Conservation (phyloP, 2,329 filamentous ascomycete species). For the Furcasterigmium sp. region DNA sequence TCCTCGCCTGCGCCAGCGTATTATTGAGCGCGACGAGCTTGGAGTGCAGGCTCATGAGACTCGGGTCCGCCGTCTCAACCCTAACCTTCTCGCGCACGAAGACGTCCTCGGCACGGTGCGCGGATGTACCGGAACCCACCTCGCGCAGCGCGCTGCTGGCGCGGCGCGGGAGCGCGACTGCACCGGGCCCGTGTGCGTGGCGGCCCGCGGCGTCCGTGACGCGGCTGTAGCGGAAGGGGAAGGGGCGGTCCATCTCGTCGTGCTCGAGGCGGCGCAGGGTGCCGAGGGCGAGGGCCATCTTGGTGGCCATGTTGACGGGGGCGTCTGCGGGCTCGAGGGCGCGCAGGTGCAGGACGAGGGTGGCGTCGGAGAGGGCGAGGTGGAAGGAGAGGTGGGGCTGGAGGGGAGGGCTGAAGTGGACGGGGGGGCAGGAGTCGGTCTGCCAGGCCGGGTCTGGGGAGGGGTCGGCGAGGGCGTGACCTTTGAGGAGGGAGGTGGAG, state of each 20-base stretch:
- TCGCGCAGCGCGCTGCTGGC: neutral
- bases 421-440: constrained; percentile 33
- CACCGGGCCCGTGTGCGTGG: constrained; percentile 7
- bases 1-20: constrained; percentile 62
- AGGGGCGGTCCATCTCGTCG: constrained; percentile 75
- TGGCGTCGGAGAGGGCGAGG: constrained; percentile 64
- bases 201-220: constrained; percentile 15
- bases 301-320: constrained; percentile 57
- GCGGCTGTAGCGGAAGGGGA: constrained; percentile 48
- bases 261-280: constrained; percentile 61
- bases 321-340: constrained; percentile 63
- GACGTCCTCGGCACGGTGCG: constrained; percentile 47
- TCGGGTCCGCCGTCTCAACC: constrained; percentile 86
- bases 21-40: constrained; percentile 77
- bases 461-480: constrained; percentile 32
- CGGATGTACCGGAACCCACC: constrained; percentile 1
- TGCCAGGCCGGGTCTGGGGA: constrained; percentile 38
- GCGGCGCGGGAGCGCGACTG: constrained; percentile 6
- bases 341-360: constrained; percentile 64
- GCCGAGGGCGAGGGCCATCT: constrained; percentile 65
- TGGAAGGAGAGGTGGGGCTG: constrained; percentile 69
- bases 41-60: constrained; percentile 73
- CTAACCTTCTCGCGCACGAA: constrained; percentile 84
- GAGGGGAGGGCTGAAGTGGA: constrained; percentile 35
- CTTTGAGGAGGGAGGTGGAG: constrained; percentile 48